phyloP scores from a whole-genome alignment of 148 eudicot genomes.

The Pharnaceum exiguum region DNA sequence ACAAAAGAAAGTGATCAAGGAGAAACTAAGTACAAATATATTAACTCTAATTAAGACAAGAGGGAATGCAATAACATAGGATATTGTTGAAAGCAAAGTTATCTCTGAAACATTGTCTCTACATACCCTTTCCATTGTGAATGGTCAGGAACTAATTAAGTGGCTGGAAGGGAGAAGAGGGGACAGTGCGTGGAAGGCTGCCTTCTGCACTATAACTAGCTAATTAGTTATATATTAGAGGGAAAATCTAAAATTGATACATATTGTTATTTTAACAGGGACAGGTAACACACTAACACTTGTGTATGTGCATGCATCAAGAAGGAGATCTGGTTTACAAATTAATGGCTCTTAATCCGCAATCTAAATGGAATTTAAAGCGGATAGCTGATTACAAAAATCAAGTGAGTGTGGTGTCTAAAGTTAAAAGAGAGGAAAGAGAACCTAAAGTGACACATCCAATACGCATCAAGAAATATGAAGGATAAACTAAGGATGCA shows the following conservation, averaged over 20 bases:
- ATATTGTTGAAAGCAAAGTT: constrained; percentile 16
- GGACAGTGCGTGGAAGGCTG: constrained; percentile 7
- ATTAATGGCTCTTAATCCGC: neutral
- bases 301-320: constrained; percentile 11
- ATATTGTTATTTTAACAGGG: neutral
- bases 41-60: neutral
- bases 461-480: too few species aligned
- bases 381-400: neutral
- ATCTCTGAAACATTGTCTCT: constrained; percentile 6
- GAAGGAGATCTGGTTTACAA: constrained; percentile 14
- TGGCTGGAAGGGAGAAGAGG: constrained; percentile 9
- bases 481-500: too few species aligned
- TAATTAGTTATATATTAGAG: neutral
- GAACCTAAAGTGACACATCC: neutral
- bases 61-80: constrained; percentile 10
- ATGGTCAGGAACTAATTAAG: constrained; percentile 8
- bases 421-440: constrained; percentile 1
- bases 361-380: neutral
- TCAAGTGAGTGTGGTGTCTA: neutral
- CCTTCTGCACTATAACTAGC: neutral
- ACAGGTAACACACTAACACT: neutral
- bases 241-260: neutral
- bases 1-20: constrained; percentile 1
- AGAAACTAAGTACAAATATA: neutral
- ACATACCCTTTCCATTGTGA: neutral